phyloP scores from a whole-genome alignment of 2,329 filamentous ascomycete genomes.

The Cladophialophora chaetospira region DNA sequence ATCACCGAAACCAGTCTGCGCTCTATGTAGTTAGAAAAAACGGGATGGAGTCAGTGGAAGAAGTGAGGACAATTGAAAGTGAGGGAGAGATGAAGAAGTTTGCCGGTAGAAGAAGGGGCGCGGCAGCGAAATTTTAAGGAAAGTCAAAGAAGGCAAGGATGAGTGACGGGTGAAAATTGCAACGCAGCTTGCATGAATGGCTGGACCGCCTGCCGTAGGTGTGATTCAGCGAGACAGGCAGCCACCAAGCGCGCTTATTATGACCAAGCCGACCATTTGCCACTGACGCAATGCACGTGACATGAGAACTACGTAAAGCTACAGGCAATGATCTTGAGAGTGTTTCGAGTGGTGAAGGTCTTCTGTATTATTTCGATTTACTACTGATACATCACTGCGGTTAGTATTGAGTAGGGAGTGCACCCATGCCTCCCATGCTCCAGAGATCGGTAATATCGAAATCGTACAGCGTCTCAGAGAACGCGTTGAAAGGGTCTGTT shows the following conservation, averaged over 20 bases:
- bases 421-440: constrained; percentile 15
- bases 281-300: too few relatives aligned
- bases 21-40: constrained; percentile 32
- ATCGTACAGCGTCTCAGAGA: constrained; percentile 27
- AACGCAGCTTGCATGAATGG: neutral
- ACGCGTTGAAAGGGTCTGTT: constrained; percentile 21
- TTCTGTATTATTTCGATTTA: too few relatives aligned
- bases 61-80: constrained; percentile 11
- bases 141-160: neutral
- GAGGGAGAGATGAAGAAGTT: constrained; percentile 19
- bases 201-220: neutral
- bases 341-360: too few relatives aligned
- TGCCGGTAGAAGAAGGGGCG: constrained; percentile 18
- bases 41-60: constrained; percentile 29
- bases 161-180: constrained; percentile 3
- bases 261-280: too few relatives aligned
- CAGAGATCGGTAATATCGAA: constrained; percentile 30
- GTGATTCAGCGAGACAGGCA: neutral
- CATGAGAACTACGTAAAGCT: too few relatives aligned
- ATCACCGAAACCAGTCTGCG: constrained; percentile 28
- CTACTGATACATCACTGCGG: neutral
- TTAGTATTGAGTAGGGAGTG: constrained; percentile 5
- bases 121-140: constrained; percentile 20
- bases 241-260: too few relatives aligned
- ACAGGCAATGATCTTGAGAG: too few relatives aligned